phyloP scores from a whole-genome alignment of 305 asterid genomes.

The Solanum aculeatissimum region DNA sequence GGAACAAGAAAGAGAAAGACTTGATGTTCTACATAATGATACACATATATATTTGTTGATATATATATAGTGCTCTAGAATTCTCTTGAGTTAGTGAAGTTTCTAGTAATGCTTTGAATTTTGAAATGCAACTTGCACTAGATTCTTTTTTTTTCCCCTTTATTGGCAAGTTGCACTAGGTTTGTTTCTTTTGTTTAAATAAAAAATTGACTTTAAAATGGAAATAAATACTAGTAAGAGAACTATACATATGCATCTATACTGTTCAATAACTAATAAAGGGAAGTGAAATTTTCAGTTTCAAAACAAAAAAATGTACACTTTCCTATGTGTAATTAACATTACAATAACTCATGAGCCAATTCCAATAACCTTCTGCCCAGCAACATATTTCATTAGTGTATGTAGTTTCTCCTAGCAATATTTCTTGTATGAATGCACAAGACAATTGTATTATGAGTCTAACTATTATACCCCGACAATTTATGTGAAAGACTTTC shows the following conservation, averaged over 20 bases:
- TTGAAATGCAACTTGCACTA: neutral
- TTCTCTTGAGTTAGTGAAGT: constrained; percentile 2
- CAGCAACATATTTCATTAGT: neutral
- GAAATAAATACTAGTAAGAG: neutral
- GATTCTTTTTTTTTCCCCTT: neutral
- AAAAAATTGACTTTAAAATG: neutral
- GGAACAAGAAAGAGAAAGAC: neutral
- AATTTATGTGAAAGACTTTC: neutral
- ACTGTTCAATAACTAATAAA: neutral
- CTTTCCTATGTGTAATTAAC: neutral
- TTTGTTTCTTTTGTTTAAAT: neutral
- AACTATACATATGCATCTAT: neutral
- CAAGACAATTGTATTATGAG: neutral
- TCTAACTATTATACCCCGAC: neutral
- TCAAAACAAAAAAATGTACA: neutral
- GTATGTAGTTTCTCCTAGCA: neutral
- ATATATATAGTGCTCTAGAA: neutral
- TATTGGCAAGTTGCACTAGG: neutral
- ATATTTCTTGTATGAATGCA: neutral
- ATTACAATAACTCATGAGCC: neutral
- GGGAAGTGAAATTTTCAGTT: neutral
- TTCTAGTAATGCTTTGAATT: neutral
- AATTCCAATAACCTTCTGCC: neutral
- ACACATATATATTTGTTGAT: neutral
- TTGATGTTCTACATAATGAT: neutral